phyloP scores from a whole-genome alignment of 805 yeast species.

The Yarrowia porcina region DNA sequence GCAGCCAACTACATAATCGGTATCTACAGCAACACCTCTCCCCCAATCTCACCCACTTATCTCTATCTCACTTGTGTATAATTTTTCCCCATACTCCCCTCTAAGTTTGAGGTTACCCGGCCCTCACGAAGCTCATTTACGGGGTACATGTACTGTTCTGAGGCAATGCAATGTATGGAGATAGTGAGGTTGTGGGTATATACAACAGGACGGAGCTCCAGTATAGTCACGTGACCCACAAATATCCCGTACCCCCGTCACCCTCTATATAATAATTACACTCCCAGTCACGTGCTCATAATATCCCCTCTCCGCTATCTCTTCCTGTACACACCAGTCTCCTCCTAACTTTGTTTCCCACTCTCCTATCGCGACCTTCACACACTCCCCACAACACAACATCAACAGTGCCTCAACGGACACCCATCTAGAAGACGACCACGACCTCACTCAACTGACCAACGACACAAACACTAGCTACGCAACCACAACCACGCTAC shows the following conservation, averaged over 20 bases:
- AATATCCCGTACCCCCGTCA: too few relatives aligned
- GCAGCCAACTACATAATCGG: too few relatives aligned
- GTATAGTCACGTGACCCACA: neutral
- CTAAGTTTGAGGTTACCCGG: neutral
- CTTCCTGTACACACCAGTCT: constrained; percentile 9
- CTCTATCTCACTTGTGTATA: too few relatives aligned
- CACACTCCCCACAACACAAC: neutral
- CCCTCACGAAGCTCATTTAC: neutral
- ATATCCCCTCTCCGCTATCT: neutral
- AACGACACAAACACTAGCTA: neutral
- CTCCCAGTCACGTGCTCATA: too few relatives aligned
- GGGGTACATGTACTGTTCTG: constrained; percentile 24
- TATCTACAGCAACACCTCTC: too few relatives aligned
- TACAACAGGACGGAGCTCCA: too few relatives aligned
- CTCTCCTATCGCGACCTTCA: neutral
- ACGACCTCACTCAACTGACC: neutral
- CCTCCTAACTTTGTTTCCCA: constrained; percentile 21
- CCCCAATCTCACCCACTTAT: neutral
- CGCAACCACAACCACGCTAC: neutral
- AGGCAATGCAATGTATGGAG: constrained; percentile 24
- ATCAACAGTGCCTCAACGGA: neutral
- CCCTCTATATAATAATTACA: neutral
- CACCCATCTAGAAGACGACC: neutral
- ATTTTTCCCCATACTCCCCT: neutral
- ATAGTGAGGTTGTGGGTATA: too few relatives aligned